Evolutionary conservation across 2,329 filamentous ascomycete genomes (phyloP).

Genomic region (Xylariaceae sp.): DNA sequence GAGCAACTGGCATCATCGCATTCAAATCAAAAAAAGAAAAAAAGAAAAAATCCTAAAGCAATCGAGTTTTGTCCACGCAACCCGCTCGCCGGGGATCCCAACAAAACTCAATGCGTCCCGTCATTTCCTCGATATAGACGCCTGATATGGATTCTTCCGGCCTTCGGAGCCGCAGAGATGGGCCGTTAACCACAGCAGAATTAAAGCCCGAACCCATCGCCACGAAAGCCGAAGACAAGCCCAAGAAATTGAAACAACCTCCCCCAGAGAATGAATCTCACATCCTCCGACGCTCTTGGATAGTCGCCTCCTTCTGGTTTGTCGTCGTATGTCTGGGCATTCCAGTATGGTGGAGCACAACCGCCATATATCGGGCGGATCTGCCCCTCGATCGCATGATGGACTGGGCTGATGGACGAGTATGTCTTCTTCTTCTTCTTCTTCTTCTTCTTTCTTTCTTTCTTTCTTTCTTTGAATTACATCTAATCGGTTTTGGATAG

Average conservation of each 20-base stretch:
- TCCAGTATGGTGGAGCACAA: constrained; percentile 95
- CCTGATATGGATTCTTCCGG: constrained; percentile 13
- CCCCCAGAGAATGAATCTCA: constrained; percentile 73
- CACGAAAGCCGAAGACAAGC: constrained; percentile 4
- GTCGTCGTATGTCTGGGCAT: constrained; percentile 79
- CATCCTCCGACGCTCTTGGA: constrained; percentile 63
- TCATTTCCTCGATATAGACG: too few relatives aligned
- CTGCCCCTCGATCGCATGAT: constrained; percentile 84
- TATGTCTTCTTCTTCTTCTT: constrained; percentile 35
- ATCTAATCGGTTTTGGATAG: too few relatives aligned
- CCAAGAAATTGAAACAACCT: constrained; percentile 45
- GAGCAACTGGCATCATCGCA: too few relatives aligned
- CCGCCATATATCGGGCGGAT: constrained; percentile 81
- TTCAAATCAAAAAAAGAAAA: too few relatives aligned
- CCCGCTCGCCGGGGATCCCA: too few relatives aligned
- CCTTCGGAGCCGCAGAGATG: constrained; percentile 9
- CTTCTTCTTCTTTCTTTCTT: constrained; percentile 1
- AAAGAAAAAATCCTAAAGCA: too few relatives aligned
- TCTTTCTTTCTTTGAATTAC: not conserved
- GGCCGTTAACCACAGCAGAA: not conserved
- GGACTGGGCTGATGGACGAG: constrained; percentile 86
- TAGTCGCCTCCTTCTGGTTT: constrained; percentile 87
- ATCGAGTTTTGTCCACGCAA: too few relatives aligned
- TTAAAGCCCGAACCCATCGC: constrained; percentile 1
- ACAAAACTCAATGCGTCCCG: too few relatives aligned